These are phyloP conservation scores for Erodium trifolium DNA, from an alignment of 441 rosid species.

Conservation along the genomic window DNA sequence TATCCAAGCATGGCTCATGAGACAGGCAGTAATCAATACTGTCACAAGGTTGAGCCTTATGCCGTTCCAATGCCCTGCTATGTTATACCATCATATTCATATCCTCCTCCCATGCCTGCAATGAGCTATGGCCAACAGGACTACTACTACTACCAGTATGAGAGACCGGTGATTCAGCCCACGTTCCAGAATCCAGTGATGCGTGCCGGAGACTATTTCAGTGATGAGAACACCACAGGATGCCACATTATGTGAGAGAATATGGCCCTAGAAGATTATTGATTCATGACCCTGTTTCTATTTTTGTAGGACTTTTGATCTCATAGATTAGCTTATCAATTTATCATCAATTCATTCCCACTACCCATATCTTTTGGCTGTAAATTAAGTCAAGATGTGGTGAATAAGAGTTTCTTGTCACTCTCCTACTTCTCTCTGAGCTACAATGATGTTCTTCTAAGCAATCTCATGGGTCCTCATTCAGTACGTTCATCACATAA, in stretches of 20 bases:
- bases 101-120: slow-evolving; percentile 23
- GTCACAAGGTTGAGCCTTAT: not conserved
- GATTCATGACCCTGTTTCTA: not conserved
- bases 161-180: slow-evolving; percentile 10
- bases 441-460: not conserved
- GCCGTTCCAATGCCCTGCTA: not conserved
- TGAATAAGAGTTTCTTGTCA: no score
- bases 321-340: not conserved
- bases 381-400: not conserved
- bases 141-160: slow-evolving; percentile 15
- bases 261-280: not conserved
- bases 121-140: slow-evolving; percentile 22
- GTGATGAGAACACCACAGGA: slow-evolving; percentile 50
- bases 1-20: slow-evolving; percentile 16
- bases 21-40: not conserved
- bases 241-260: slow-evolving; percentile 43
- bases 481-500: no score
- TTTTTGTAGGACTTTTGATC: not conserved
- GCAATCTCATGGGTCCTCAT: no score
- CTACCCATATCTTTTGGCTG: not conserved
- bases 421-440: no score
- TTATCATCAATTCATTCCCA: not conserved
- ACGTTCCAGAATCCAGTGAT: slow-evolving; percentile 26
- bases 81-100: slow-evolving; percentile 28
- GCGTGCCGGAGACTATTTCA: slow-evolving; percentile 44